A percentile compares a stretch with the other conserved stretches of the same genome.
phyloP scores from a whole-genome alignment of 2,329 filamentous ascomycete genomes.

The Rhexocercosporidium sp. region DNA sequence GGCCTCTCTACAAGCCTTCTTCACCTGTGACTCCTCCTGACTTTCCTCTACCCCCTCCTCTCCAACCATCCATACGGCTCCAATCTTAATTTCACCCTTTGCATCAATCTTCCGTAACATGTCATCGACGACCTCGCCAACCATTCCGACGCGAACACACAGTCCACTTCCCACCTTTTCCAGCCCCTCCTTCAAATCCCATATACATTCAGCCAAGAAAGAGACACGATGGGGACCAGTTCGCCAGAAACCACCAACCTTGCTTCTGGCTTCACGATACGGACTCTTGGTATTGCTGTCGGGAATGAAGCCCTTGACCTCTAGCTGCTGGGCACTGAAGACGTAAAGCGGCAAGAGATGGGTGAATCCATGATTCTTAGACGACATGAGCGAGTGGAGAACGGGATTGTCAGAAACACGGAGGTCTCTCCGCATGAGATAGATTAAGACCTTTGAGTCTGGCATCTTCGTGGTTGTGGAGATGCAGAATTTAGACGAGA shows the following conservation, averaged over 20 bases:
- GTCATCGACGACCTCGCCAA: conserved; percentile 62
- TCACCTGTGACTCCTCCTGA: conserved; percentile 63
- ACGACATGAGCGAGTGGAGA: conserved; percentile 61
- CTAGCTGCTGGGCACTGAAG: conserved; percentile 72
- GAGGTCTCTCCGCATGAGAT: conserved; percentile 74
- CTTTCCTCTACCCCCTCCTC: conserved; percentile 75
- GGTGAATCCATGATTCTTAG: conserved; percentile 59
- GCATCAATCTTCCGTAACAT: conserved; percentile 57
- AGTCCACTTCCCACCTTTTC: conserved; percentile 65
- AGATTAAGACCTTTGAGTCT: conserved; percentile 64
- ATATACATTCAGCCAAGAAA: conserved; percentile 75
- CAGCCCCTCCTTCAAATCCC: conserved; percentile 70
- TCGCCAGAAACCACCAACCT: conserved; percentile 71
- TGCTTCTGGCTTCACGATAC: conserved; percentile 70
- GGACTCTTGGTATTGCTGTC: conserved; percentile 57
- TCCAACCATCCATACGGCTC: conserved; percentile 74
- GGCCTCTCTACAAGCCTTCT: conserved; percentile 55
- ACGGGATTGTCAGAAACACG: conserved; percentile 78
- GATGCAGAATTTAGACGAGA: neutral
- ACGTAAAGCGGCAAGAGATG: conserved; percentile 76
- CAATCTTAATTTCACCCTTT: conserved; percentile 50
- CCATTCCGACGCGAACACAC: conserved; percentile 65
- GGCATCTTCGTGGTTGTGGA: conserved; percentile 35
- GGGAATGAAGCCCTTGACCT: conserved; percentile 75
- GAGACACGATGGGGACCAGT: conserved; percentile 74